Evolutionary conservation across 192 early-diverging fungal species (phyloP).

Genomic region (Rhizophagus prolifer): DNA sequence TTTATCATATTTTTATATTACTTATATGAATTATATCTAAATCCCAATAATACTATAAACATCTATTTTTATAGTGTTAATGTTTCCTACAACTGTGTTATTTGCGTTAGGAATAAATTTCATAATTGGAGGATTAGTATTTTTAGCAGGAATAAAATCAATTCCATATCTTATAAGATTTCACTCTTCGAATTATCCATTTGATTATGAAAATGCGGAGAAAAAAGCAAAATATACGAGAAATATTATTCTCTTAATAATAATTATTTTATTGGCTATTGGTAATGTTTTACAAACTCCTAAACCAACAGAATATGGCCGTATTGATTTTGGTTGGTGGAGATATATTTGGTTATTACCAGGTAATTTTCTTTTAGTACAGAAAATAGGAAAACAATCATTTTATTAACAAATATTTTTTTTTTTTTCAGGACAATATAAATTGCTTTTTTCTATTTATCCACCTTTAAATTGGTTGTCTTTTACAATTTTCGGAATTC

Average conservation of each 20-base stretch:
- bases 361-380: background rate
- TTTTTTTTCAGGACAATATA: background rate
- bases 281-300: background rate
- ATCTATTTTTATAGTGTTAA: background rate
- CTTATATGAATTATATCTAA: background rate
- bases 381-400: background rate
- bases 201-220: background rate
- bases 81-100: background rate
- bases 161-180: background rate
- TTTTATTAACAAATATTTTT: background rate
- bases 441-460: background rate
- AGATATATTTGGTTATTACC: background rate
- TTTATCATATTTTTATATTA: background rate
- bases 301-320: background rate
- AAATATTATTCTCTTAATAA: background rate
- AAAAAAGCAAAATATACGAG: background rate
- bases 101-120: conserved; percentile 2
- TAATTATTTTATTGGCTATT: background rate
- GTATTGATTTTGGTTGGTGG: background rate
- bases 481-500: background rate
- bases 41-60: background rate
- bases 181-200: background rate
- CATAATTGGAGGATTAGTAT: background rate
- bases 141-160: background rate
- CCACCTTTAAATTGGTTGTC: conserved; percentile 5